phyloP scores from a whole-genome alignment of 192 early-diverging fungal genomes.

The Coemansia sp. region DNA sequence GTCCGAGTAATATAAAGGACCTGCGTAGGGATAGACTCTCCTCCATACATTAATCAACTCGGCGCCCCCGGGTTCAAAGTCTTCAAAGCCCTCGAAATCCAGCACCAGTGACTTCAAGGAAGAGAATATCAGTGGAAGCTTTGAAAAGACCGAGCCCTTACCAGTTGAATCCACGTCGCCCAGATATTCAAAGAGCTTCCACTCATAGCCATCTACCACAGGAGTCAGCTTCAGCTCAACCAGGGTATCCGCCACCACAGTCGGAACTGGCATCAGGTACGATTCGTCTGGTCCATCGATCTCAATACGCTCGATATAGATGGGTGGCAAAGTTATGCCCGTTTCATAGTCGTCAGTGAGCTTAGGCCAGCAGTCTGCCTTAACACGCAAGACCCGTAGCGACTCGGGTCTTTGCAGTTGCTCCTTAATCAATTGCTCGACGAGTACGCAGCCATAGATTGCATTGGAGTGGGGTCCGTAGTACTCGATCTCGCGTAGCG shows the following conservation, averaged over 20 bases:
- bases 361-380: background rate
- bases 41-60: too few relatives aligned
- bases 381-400: background rate
- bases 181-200: background rate
- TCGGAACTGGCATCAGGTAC: background rate
- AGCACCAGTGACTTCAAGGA: too few relatives aligned
- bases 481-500: slow-evolving; percentile 14
- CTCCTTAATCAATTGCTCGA: slow-evolving; percentile 21
- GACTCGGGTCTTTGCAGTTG: background rate
- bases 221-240: background rate
- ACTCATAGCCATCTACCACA: background rate
- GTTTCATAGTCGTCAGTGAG: background rate
- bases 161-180: background rate
- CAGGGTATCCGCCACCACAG: background rate
- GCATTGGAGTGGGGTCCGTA: background rate
- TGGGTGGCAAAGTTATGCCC: background rate
- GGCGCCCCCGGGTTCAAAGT: too few relatives aligned
- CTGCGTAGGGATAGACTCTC: background rate
- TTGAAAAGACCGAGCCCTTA: background rate
- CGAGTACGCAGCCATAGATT: background rate
- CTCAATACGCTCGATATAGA: background rate
- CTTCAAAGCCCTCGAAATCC: too few relatives aligned
- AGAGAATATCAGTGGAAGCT: too few relatives aligned
- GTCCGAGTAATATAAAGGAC: too few relatives aligned
- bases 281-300: background rate